Evolutionary conservation across 2,329 filamentous ascomycete genomes (phyloP), one percentile per base, ranked within the genome.

Genomic region (Rhexocercosporidium sp.): DNA sequence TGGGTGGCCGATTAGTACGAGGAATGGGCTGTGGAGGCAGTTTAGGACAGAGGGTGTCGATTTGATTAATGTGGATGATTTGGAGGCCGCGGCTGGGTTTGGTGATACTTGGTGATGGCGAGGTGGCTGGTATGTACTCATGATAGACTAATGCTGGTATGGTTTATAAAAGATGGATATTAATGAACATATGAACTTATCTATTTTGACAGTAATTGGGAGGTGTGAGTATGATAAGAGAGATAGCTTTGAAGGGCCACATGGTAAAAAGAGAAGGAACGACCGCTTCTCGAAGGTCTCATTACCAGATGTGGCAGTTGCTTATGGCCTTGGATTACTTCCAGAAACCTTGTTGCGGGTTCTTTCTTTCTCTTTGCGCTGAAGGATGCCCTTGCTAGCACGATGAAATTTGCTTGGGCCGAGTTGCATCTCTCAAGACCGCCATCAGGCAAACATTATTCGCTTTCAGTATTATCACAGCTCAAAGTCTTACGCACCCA

Each of bases 31-130:
- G 7, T 90, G 88, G 87, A 79, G 82, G 56, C 77, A 81, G 1
- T 74, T 90, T 56, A 75, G 84, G 27, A 76, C 80, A 11, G 85
- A 87, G 71, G 87, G 85, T 0, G 84, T 86, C 3, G 87, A 88
- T 74, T 77, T 89, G 59, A 73, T 90, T 57, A 90, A 88, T 75
- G 85, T 84, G 12, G 88, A 90, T 76, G 85, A 90, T 73, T 73
- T 90, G 57, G 69, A 67, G 39, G 73, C 71, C 47, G 74, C 73
- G 7, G 71, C 72, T 20, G 71, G 72, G 11, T 68, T 73, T 62
- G 68, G 70, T 14, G 68, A 71, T 66, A 57, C 49, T 39, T 71
- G 70, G 70, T 71, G 41, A 57, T 54, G 47, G 46, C n/a, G 3
- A 8, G 20, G 3, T 6, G 44, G 20, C 3, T 37, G 11, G 20